Evolutionary conservation across 192 early-diverging fungal genomes (phyloP).

Genomic region (Linnemannia exigua): DNA sequence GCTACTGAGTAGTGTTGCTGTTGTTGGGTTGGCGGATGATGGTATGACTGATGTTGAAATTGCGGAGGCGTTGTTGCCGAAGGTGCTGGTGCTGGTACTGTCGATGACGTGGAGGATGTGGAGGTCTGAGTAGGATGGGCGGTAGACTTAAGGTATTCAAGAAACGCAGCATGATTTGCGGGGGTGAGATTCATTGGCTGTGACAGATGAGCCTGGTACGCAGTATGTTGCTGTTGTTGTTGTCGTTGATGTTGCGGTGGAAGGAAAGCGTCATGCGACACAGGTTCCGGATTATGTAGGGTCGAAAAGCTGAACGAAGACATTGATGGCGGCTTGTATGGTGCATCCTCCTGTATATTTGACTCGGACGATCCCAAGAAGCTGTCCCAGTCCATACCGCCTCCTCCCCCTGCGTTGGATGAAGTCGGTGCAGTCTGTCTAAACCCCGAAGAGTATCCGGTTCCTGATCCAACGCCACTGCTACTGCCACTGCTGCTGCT

Average conservation of each 20-base stretch:
- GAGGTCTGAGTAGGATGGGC: background rate
- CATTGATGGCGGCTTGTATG: slow-evolving; percentile 38
- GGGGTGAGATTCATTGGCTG: slow-evolving; percentile 53
- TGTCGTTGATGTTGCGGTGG: background rate
- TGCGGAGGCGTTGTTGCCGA: background rate
- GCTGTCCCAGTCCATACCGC: slow-evolving; percentile 44
- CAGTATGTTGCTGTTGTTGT: background rate
- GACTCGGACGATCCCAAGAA: slow-evolving; percentile 49
- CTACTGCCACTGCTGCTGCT: slow-evolving; percentile 15
- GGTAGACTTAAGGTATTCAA: slow-evolving; percentile 52
- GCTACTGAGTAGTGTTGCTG: background rate
- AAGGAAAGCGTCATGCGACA: background rate
- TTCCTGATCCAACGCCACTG: background rate
- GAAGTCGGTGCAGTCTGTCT: slow-evolving; percentile 6
- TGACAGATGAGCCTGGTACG: slow-evolving; percentile 21
- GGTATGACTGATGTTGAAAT: background rate
- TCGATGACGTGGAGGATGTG: slow-evolving; percentile 2
- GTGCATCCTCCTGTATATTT: slow-evolving; percentile 18
- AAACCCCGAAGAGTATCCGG: background rate
- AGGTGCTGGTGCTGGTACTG: background rate
- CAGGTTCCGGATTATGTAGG: background rate
- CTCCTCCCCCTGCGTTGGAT: slow-evolving; percentile 6
- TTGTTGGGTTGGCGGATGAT: background rate
- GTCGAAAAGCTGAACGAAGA: slow-evolving; percentile 11
- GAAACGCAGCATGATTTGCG: slow-evolving; percentile 47